A percentile compares a stretch with the other conserved stretches of the same genome.
phyloP scores from a whole-genome alignment of 2,329 filamentous ascomycete genomes.

The Aspergillus ibericus region DNA sequence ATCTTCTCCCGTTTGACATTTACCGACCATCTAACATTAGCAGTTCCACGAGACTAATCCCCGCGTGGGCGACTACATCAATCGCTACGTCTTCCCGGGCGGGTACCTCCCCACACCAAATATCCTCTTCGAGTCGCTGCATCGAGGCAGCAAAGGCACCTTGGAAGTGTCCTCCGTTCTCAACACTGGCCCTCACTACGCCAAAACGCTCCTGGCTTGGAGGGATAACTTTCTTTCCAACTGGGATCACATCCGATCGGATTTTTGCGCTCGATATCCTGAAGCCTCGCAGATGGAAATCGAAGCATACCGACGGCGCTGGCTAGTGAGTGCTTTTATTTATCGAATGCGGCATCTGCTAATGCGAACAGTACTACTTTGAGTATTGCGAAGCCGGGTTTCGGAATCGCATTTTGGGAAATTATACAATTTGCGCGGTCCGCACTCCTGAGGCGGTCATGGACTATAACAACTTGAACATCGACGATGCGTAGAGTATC shows the following conservation, averaged over 20 bases:
- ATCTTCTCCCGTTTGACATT: background rate
- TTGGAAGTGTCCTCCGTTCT: constrained; percentile 67
- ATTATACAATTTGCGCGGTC: constrained; percentile 70
- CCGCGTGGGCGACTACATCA: constrained; percentile 70
- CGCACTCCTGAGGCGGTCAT: constrained; percentile 33
- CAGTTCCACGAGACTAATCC: constrained; percentile 63
- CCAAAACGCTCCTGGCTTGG: constrained; percentile 68
- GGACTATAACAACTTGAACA: background rate
- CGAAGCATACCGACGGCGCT: constrained; percentile 68
- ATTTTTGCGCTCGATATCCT: constrained; percentile 59
- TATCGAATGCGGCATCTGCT: constrained; percentile 6
- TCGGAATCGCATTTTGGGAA: constrained; percentile 68
- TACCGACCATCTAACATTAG: background rate
- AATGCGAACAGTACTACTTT: constrained; percentile 64
- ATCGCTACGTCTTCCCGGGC: constrained; percentile 77
- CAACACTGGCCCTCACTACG: constrained; percentile 74
- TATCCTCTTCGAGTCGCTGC: constrained; percentile 61
- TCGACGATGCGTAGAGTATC: background rate
- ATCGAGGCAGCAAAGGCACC: constrained; percentile 58
- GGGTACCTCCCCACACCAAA: constrained; percentile 65
- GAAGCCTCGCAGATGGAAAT: constrained; percentile 62
- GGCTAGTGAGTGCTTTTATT: constrained; percentile 53
- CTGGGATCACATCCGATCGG: constrained; percentile 63
- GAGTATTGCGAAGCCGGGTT: constrained; percentile 74
- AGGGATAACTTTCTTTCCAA: constrained; percentile 63